Evolutionary conservation across 2,329 filamentous ascomycete species (phyloP).

Genomic region (Colletotrichum theobromicola): DNA sequence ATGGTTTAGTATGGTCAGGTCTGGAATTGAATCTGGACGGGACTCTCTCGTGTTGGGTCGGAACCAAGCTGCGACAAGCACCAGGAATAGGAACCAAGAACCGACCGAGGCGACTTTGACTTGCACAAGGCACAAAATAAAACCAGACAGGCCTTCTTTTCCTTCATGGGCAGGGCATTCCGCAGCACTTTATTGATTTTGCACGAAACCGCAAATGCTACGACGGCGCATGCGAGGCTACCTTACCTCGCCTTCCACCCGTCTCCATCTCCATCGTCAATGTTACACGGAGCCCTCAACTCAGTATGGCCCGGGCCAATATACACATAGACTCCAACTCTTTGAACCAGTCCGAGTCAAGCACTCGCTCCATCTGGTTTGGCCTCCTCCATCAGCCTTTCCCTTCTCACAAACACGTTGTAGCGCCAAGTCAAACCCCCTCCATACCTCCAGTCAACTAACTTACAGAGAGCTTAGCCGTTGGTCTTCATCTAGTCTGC

Average conservation of each 20-base stretch:
- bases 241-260: constrained; percentile 17
- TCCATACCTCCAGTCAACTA: neutral
- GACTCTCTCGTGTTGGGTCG: neutral
- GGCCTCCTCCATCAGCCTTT: neutral
- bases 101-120: neutral
- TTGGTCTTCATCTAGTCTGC: neutral
- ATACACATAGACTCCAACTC: neutral
- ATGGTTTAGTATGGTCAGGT: neutral
- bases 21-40: neutral
- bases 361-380: neutral
- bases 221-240: constrained; percentile 9
- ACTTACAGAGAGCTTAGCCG: neutral
- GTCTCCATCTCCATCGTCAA: constrained; percentile 1
- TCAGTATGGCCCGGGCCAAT: neutral
- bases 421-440: neutral
- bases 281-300: neutral
- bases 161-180: neutral
- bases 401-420: neutral
- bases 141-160: neutral
- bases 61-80: neutral
- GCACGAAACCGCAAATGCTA: neutral
- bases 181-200: neutral
- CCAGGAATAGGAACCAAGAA: neutral
- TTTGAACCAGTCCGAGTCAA: neutral
- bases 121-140: constrained; percentile 1